Evolutionary conservation across 2,329 filamentous ascomycete species (phyloP), one percentile per base, ranked within the genome.

Genomic region (Penicillium sp.): DNA sequence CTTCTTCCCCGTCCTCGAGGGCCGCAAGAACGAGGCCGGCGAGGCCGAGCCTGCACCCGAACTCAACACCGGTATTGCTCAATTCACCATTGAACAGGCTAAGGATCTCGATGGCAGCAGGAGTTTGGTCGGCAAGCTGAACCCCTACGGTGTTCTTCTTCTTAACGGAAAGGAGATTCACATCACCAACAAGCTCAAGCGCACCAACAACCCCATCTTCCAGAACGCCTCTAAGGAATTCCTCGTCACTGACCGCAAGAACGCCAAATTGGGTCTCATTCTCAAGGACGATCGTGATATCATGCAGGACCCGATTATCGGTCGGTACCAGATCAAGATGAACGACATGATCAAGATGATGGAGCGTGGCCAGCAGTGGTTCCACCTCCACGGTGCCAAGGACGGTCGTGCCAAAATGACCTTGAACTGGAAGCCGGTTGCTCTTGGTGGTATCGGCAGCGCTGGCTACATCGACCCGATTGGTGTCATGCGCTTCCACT

Each of bases 181-280:
- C 66, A 82, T 86, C 53, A 96, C 92, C 49, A 90, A 92, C 76
- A 95, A 92, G 74, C 83, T 97, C 66, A 99, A 97, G 82, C 88
- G 93, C 57, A 97, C 92, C 56, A 99, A 99, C 77, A 94, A 96
- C 66, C 94, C 94, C 7, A 92, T 99, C 66, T 99, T 92, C 88
- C 88, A 93, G 50, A 88, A 97, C 69, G 90, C 90, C 6, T 89
- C 87, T 63, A 96, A 96, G 76, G 94, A 99, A 69, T 86, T 99
- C 63, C 85, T 99, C 57, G 93, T 99, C 69, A 97, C 92, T 1
- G 92, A 99, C 70, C 88, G 90, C 58, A 96, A 92, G 77, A 87
- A 85, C 69, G 92, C 94, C 53, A 94, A 91, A 70, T 81, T 99
- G 48, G 95, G 93, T 52, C 79, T 99, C 51, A 89, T 93, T 14